Evolutionary conservation across 352 stramenopile species (phyloP), one percentile per base, ranked within the genome.

Genomic region (Pythium rishiriense): DNA sequence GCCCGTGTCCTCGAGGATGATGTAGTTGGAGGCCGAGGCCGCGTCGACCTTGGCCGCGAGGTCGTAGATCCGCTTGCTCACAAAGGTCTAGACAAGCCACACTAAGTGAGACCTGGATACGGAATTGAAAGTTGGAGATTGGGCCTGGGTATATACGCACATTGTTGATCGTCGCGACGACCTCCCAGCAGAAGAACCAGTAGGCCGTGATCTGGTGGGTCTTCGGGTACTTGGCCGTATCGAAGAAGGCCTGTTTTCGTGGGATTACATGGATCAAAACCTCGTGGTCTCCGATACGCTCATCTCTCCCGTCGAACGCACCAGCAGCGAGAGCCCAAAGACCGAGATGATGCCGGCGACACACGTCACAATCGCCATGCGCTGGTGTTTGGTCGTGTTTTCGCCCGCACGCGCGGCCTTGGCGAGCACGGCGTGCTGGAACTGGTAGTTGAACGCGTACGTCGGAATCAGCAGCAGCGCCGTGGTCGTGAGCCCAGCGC

Each of bases 101-200:
- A 35, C n/a, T 33, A 25, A 35, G 39, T 62, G 11, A 41, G 29
- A 6, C 15, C 14, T 14, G 29, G 19, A 22, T 39, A 3, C 2
- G 2, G 33, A 9, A 9, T 39, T 10, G 33, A 9, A 12, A 37
- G 31, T 37, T 43, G 3, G 15, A 17, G 21, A 47, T 22, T 24
- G 17, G 0, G 25, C 24, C 46, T 29, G 29, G 5, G 22, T 37
- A 39, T 7, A 41, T 15, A 65, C 74, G 49, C 73, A 87, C 79
- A 58, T 88, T 86, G 8, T 74, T 53, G 35, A 85, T 52, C 33
- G 83, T 62, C 19, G 79, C 79, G 10, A 84, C 66, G 7, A 79
- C 71, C 26, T 86, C 73, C 52, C 83, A 64, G 57, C 74, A 75
- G 51, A 88, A 88, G 64, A 88, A 88, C 68, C 74, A 85, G 58